Conservation (phyloP, 352 stramenopile species). For the Globisporangium spiculum region DNA sequence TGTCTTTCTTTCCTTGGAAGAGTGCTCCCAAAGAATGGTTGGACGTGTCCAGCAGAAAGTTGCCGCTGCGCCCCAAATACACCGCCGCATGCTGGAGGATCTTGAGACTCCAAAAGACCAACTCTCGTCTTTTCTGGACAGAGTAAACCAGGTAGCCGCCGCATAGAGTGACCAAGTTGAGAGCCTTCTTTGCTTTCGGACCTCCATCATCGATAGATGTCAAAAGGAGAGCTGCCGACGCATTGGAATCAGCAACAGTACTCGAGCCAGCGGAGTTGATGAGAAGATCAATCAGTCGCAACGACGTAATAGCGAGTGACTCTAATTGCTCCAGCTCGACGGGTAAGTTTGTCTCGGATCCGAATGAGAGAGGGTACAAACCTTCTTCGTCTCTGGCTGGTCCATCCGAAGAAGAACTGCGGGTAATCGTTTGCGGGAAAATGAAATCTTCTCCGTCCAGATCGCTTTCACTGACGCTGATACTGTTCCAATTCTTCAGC, state of each 20-base stretch:
- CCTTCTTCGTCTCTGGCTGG: conserved; percentile 8
- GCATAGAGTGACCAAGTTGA: conserved; percentile 57
- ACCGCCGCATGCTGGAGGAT: conserved; percentile 48
- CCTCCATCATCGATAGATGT: conserved; percentile 43
- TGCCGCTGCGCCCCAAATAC: conserved; percentile 11
- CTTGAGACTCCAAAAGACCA: conserved; percentile 46
- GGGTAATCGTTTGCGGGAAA: conserved; percentile 8
- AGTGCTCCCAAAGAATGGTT: conserved; percentile 52
- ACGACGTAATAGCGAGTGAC: conserved; percentile 38
- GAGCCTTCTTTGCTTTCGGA: conserved; percentile 27
- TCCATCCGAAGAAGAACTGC: conserved; percentile 2
- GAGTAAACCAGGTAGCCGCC: conserved; percentile 52
- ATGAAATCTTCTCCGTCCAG: conserved; percentile 14
- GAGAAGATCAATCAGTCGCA: conserved; percentile 46
- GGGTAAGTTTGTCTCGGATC: conserved; percentile 20
- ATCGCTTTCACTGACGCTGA: conserved; percentile 7
- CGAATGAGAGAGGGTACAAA: conserved; percentile 37
- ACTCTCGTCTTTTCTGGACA: conserved; percentile 28
- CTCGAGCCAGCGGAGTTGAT: conserved; percentile 17
- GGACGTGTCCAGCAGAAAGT: conserved; percentile 11
- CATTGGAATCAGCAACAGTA: neutral
- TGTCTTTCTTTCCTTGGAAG: conserved; percentile 42
- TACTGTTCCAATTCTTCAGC: conserved; percentile 18
- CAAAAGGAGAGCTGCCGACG: conserved; percentile 31
- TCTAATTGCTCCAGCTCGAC: conserved; percentile 30